Conservation (phyloP, 371 early-diverging fungal genomes). For the Mucor lusitanicus region DNA sequence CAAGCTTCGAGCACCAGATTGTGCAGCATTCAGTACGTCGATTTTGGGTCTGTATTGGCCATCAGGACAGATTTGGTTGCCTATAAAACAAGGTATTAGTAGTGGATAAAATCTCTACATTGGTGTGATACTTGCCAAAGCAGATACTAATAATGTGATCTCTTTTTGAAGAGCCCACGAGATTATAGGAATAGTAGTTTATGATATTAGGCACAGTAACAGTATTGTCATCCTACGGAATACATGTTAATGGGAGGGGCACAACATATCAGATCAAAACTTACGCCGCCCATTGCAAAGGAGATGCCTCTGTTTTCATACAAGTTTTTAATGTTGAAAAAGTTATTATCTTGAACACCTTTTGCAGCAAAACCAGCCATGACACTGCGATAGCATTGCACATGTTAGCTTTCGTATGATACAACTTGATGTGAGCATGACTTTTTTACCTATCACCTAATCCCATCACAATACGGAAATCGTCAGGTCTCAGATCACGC, state of each 20-base stretch:
- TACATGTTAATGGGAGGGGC: not conserved
- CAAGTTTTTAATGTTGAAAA: constrained; percentile 31
- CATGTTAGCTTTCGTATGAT: not conserved
- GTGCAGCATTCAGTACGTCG: constrained; percentile 51
- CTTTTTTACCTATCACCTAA: constrained; percentile 61
- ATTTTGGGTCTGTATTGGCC: constrained; percentile 38
- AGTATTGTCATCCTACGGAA: constrained; percentile 38
- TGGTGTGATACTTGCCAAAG: constrained; percentile 30
- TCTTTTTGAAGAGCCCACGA: constrained; percentile 46
- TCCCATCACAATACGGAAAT: constrained; percentile 62
- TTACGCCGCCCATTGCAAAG: constrained; percentile 57
- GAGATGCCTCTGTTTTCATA: constrained; percentile 51
- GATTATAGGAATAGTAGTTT: constrained; percentile 34
- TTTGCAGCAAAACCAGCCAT: constrained; percentile 68
- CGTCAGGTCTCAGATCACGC: constrained; percentile 57
- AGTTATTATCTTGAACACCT: constrained; percentile 31
- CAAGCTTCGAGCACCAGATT: constrained; percentile 47
- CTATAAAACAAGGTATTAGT: not conserved
- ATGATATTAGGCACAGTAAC: constrained; percentile 50
- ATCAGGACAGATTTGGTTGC: constrained; percentile 38
- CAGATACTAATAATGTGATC: constrained; percentile 46
- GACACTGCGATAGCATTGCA: constrained; percentile 36
- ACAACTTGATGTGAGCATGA: not conserved
- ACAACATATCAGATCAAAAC: not conserved
- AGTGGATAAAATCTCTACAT: not conserved